A percentile compares a stretch with the other conserved stretches of the same genome.
Conservation (phyloP, 1,284 basidiomycete species). For the Vanrija pseudolonga region DNA sequence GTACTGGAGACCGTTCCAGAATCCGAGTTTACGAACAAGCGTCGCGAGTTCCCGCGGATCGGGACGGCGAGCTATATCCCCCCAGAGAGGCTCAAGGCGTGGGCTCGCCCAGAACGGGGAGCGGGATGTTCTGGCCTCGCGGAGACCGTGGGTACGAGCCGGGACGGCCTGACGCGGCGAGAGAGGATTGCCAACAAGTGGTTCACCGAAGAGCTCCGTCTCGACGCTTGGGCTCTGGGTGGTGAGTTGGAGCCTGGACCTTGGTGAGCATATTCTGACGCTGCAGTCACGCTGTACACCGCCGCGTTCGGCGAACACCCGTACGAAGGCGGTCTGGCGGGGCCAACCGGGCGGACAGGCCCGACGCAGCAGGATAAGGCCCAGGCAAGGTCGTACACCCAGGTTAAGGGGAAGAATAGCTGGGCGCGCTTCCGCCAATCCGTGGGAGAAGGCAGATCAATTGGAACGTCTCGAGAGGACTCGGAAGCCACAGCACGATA, state of each 20-base stretch:
- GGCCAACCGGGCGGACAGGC: no score
- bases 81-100: slow-evolving; percentile 20
- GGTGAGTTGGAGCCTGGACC: slow-evolving; percentile 12
- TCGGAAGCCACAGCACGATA: background rate
- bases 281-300: slow-evolving; percentile 11
- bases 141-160: slow-evolving; percentile 1
- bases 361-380: no score
- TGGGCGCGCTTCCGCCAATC: slow-evolving; percentile 1
- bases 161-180: slow-evolving; percentile 1
- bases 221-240: slow-evolving; percentile 28
- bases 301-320: slow-evolving; percentile 5
- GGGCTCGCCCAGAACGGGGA: background rate
- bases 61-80: slow-evolving; percentile 22
- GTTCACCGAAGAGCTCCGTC: slow-evolving; percentile 16
- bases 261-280: background rate
- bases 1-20: slow-evolving; percentile 1
- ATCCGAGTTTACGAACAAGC: background rate
- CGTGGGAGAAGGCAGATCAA: background rate
- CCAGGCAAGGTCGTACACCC: background rate
- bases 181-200: slow-evolving; percentile 14
- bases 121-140: background rate
- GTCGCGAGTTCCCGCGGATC: background rate
- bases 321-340: background rate
- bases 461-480: background rate
- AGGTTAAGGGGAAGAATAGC: background rate